Percentiles rank a stretch among this genome's conserved stretches.
Evolutionary conservation across 805 yeast species (phyloP).

Genomic region (Kodamaea kaohsiungensis): DNA sequence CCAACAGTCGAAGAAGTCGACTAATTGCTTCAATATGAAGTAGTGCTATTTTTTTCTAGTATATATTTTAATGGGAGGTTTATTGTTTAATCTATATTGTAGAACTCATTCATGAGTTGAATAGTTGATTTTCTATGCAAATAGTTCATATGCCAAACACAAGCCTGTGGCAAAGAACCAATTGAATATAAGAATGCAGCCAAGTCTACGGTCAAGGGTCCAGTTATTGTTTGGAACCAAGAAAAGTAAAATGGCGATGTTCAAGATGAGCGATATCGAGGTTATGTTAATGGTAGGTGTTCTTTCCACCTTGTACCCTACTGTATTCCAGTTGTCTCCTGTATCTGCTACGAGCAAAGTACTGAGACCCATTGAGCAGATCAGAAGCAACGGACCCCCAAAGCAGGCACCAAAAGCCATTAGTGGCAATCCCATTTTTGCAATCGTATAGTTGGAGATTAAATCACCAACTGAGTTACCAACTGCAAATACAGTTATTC

Average conservation of each 20-base stretch:
- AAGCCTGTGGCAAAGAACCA: slow-evolving; percentile 31
- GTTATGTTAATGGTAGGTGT: slow-evolving; percentile 24
- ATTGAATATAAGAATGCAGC: slow-evolving; percentile 27
- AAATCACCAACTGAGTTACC: slow-evolving; percentile 94
- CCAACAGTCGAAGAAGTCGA: slow-evolving; percentile 47
- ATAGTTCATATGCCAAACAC: slow-evolving; percentile 27
- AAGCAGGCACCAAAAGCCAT: slow-evolving; percentile 96
- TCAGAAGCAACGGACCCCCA: slow-evolving; percentile 84
- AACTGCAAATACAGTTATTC: slow-evolving; percentile 84
- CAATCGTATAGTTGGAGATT: slow-evolving; percentile 78
- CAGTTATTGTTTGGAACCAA: slow-evolving; percentile 25
- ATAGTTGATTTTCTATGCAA: background rate
- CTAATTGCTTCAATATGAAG: slow-evolving; percentile 18
- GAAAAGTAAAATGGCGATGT: slow-evolving; percentile 21
- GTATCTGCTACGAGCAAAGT: slow-evolving; percentile 37
- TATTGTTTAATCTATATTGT: background rate
- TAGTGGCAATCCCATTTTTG: slow-evolving; percentile 76
- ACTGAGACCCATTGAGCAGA: slow-evolving; percentile 80
- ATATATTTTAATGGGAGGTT: slow-evolving; percentile 3
- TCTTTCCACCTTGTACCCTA: slow-evolving; percentile 18
- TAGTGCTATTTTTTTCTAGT: background rate
- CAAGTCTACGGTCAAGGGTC: slow-evolving; percentile 37
- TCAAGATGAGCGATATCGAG: slow-evolving; percentile 21
- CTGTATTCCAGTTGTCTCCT: slow-evolving; percentile 5
- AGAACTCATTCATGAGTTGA: background rate